phyloP scores from a whole-genome alignment of 2,329 filamentous ascomycete genomes.

The Elsinoe batatas region DNA sequence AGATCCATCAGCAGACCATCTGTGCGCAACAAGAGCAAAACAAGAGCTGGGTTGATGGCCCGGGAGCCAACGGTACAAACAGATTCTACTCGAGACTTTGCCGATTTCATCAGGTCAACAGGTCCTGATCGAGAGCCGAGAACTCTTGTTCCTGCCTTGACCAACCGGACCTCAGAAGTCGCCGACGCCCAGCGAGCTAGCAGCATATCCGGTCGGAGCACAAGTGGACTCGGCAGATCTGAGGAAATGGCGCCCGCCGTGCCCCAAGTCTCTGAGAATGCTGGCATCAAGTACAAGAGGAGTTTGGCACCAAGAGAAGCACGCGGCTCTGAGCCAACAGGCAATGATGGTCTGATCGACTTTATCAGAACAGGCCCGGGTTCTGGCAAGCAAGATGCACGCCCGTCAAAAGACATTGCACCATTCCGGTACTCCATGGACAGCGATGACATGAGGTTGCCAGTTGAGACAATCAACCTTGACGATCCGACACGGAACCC shows the following conservation, averaged over 20 bases:
- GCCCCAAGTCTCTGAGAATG: conserved; percentile 7
- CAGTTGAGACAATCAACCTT: conserved; percentile 36
- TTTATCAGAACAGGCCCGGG: conserved; percentile 87
- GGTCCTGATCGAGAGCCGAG: conserved; percentile 45
- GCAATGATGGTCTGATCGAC: conserved; percentile 82
- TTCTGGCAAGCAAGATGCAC: conserved; percentile 21
- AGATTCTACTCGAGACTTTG: conserved; percentile 72
- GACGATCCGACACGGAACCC: background rate
- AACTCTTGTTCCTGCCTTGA: conserved; percentile 14
- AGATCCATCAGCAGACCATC: conserved; percentile 25
- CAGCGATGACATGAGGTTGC: conserved; percentile 59
- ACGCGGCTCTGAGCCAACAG: conserved; percentile 58
- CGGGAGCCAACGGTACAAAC: conserved; percentile 63
- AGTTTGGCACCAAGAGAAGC: conserved; percentile 31
- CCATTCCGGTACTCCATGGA: conserved; percentile 81
- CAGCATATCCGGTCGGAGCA: background rate
- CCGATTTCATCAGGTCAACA: conserved; percentile 80
- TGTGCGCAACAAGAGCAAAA: conserved; percentile 24
- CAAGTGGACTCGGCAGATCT: background rate
- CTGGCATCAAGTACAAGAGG: conserved; percentile 16
- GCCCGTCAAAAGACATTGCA: conserved; percentile 34
- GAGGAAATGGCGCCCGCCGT: background rate
- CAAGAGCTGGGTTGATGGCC: conserved; percentile 36
- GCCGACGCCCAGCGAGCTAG: conserved; percentile 3
- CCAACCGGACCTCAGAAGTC: conserved; percentile 13